phyloP scores from a whole-genome alignment of 1,139 yeast species.

The Geotrichum carabidarum region DNA sequence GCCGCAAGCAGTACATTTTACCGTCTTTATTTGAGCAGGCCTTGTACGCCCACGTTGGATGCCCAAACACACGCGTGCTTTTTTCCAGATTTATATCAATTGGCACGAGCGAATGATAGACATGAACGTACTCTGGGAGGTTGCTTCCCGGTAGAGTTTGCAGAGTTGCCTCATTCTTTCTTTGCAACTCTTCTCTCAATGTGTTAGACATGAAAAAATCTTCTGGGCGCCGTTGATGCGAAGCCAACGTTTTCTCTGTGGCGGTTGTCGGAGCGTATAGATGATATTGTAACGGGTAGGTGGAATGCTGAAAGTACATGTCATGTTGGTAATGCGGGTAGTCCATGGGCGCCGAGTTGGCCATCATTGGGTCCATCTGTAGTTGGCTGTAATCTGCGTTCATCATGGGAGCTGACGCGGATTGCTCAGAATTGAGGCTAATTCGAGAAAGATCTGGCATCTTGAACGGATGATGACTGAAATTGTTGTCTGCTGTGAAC shows the following conservation, averaged over 20 bases:
- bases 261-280: conserved; percentile 87
- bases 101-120: conserved; percentile 82
- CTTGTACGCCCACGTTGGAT: conserved; percentile 64
- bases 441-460: conserved; percentile 11
- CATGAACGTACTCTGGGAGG: conserved; percentile 72
- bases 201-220: conserved; percentile 69
- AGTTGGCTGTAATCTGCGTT: conserved; percentile 5
- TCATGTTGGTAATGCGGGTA: conserved; percentile 12
- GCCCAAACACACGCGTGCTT: conserved; percentile 53
- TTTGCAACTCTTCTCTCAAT: conserved; percentile 64
- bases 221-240: conserved; percentile 65
- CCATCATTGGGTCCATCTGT: conserved; percentile 10
- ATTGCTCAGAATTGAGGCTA: neutral
- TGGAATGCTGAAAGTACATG: conserved; percentile 12
- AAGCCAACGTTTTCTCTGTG: conserved; percentile 38
- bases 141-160: conserved; percentile 59
- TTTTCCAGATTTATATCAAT: conserved; percentile 60
- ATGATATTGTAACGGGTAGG: conserved; percentile 75
- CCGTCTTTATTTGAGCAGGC: conserved; percentile 80
- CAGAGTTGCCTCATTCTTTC: conserved; percentile 74
- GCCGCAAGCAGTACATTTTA: conserved; percentile 64
- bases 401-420: conserved; percentile 8
- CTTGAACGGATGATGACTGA: neutral
- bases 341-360: conserved; percentile 6
- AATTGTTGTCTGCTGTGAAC: conserved; percentile 7